phyloP scores from a whole-genome alignment of 2,329 filamentous ascomycete genomes.

The Clarireedia hainanense region DNA sequence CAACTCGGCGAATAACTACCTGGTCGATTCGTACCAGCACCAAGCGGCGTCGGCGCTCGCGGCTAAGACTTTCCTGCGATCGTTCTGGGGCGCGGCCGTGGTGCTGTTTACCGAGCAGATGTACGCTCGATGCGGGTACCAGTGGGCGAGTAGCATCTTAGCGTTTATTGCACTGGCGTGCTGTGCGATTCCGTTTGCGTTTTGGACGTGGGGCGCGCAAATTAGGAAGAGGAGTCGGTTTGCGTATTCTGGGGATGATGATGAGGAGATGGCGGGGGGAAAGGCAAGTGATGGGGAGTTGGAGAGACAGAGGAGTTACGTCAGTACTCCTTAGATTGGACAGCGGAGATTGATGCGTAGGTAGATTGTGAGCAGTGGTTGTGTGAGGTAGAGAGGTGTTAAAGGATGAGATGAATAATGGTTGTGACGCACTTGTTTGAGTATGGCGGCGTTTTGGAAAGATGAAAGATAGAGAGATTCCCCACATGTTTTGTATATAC shows the following conservation, averaged over 20 bases:
- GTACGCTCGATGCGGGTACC: constrained; percentile 62
- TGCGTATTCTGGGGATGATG: constrained; percentile 59
- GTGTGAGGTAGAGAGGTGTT: no score
- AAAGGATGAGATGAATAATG: no score
- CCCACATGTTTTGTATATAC: no score
- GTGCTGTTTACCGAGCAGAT: constrained; percentile 80
- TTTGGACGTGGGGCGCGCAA: constrained; percentile 66
- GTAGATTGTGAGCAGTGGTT: no score
- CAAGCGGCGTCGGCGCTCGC: constrained; percentile 76
- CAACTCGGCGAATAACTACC: constrained; percentile 50
- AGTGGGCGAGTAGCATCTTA: constrained; percentile 68
- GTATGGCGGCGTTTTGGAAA: no score
- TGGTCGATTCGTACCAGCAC: constrained; percentile 58
- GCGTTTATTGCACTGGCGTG: constrained; percentile 70
- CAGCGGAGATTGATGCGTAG: no score
- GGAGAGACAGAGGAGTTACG: constrained; percentile 22
- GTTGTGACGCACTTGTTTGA: no score
- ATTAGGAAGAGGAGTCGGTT: constrained; percentile 66
- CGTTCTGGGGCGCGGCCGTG: constrained; percentile 70
- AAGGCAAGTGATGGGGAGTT: constrained; percentile 16
- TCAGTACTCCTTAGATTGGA: constrained; percentile 17
- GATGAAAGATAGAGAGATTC: no score
- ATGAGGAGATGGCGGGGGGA: constrained; percentile 31
- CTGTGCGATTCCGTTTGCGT: constrained; percentile 75
- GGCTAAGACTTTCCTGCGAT: constrained; percentile 72